These are phyloP conservation scores for Apiotrichum domesticum DNA, from an alignment of 1,284 basidiomycete species.

Conservation along the genomic window DNA sequence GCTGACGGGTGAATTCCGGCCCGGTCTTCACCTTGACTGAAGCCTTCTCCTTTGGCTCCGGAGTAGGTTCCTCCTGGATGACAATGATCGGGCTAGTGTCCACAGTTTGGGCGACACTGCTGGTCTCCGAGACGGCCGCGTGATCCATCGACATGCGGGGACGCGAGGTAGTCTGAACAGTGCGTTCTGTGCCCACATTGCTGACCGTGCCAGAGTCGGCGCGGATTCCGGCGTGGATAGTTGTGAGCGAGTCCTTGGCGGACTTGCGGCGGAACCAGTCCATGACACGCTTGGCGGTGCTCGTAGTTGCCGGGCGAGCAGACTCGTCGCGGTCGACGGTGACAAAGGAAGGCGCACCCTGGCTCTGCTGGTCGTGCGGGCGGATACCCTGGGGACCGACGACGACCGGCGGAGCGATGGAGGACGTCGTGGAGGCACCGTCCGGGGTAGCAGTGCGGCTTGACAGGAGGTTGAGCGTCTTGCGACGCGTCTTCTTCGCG, in stretches of 20 bases:
- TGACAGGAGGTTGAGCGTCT: constrained; percentile 31
- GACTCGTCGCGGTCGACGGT: constrained; percentile 32
- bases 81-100: constrained; percentile 13
- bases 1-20: constrained; percentile 2
- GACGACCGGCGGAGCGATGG: constrained; percentile 6
- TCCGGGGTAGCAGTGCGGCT: constrained; percentile 8
- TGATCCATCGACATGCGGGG: constrained; percentile 5
- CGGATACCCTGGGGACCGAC: constrained; percentile 24
- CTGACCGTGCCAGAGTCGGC: constrained; percentile 18
- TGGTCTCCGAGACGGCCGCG: not conserved
- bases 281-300: constrained; percentile 58
- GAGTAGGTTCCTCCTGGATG: constrained; percentile 6
- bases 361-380: constrained; percentile 18
- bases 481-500: constrained; percentile 35
- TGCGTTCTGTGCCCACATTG: not conserved
- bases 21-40: not conserved
- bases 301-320: constrained; percentile 45
- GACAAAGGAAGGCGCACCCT: constrained; percentile 32
- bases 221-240: constrained; percentile 21
- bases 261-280: constrained; percentile 58
- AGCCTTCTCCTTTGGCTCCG: not conserved
- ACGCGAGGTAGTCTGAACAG: not conserved
- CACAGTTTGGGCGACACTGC: constrained; percentile 22
- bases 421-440: constrained; percentile 5
- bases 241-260: constrained; percentile 41